phyloP scores from a whole-genome alignment of 306 rosid genomes.

The Inga laurina region DNA sequence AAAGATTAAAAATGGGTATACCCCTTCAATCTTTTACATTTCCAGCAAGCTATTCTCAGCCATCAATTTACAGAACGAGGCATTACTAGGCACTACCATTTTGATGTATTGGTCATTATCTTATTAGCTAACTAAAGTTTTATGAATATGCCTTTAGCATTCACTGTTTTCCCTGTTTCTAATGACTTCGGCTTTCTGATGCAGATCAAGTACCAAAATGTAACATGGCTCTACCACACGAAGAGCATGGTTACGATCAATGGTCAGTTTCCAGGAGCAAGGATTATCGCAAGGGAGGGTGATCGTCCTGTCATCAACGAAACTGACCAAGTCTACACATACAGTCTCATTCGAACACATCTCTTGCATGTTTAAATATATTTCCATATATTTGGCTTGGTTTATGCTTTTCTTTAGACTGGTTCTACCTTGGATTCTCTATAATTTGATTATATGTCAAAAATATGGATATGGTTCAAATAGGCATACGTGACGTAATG shows the following conservation, averaged over 20 bases:
- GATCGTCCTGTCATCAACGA: constrained; percentile 40
- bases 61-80: constrained; percentile 45
- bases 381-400: background rate
- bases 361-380: background rate
- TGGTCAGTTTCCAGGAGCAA: constrained; percentile 75
- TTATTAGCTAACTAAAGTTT: constrained; percentile 8
- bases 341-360: background rate
- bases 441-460: no score
- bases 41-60: constrained; percentile 19
- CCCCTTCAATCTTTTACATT: constrained; percentile 15
- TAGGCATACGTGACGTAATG: constrained; percentile 77
- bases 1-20: constrained; percentile 38
- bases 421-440: no score
- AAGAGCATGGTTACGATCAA: constrained; percentile 68
- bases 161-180: background rate
- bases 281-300: constrained; percentile 58
- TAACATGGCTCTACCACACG: constrained; percentile 61
- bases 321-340: background rate
- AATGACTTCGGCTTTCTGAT: background rate
- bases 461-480: background rate
- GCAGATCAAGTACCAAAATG: constrained; percentile 55
- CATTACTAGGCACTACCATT: constrained; percentile 61
- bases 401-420: background rate
- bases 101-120: constrained; percentile 41
- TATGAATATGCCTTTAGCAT: background rate